Evolutionary conservation across 1,139 yeast genomes (phyloP), one percentile per base, ranked within the genome.

Genomic region (Zygoascus hellenicus): DNA sequence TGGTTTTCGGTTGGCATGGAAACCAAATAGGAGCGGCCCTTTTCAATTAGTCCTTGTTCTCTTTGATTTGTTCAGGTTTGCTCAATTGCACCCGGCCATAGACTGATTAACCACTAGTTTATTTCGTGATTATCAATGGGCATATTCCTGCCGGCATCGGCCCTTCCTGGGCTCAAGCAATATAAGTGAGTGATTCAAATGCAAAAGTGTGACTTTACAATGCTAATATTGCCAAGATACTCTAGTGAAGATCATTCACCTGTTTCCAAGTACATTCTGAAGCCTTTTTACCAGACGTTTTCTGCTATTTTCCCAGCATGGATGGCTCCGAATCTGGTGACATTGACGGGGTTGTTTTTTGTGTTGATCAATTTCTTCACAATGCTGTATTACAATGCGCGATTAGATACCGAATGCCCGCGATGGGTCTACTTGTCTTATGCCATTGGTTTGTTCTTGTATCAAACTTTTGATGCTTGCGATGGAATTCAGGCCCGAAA

Each of bases 381-480:
- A 4, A 87, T 83, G 34, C 75, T 88, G 55, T 81, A 78, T 62
- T 83, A 73, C 57, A 94, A 88, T 64, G 95, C 96, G 1, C 70
- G 74, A 49, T 74, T 85, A 51, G 69, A 78, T 46, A 61, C 70
- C 43, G 62, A 66, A 14, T 73, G 78, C 22, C 96, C 97, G n/a
- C 65, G 77, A 42, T 88, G 96, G 96, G 77, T 85, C 34, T 88
- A 86, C 63, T 77, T 78, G 57, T 74, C 85, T 46, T 87, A 86
- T 63, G 96, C 95, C 0, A 63, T 85, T 57, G 95, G 96, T 1
- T 70, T 90, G 54, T 89, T 90, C 63, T 70, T 89, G 75, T 90
- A 90, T 64, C 97, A 90, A 63, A 90, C 97, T 0, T 89, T 90
- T 64, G 97, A 90, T 67, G 96, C 97, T 1, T 86, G 96, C 66